These are phyloP conservation scores for Entamoeba invadens DNA, from an alignment of 208 protist genomes.

Conservation along the genomic window DNA sequence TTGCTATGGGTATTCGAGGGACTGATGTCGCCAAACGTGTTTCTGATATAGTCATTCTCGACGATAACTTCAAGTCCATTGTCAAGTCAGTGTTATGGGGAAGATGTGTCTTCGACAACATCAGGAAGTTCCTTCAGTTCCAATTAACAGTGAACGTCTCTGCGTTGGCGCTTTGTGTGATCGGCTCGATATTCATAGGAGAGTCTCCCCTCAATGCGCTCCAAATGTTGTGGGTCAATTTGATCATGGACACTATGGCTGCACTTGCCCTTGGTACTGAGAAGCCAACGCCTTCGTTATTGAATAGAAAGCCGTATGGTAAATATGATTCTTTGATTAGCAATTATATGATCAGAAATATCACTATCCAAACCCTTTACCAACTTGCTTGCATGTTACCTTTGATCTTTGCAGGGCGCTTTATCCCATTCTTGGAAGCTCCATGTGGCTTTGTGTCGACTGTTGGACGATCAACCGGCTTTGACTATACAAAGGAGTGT, in stretches of 20 bases:
- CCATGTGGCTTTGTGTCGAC: not conserved
- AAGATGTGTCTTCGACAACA: conserved; percentile 69
- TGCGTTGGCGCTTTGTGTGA: conserved; percentile 67
- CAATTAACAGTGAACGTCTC: conserved; percentile 88
- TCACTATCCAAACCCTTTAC: not conserved
- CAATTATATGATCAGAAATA: conserved; percentile 19
- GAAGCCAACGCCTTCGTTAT: conserved; percentile 47
- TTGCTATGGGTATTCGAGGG: conserved; percentile 80
- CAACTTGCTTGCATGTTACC: conserved; percentile 6
- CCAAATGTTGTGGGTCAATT: conserved; percentile 88
- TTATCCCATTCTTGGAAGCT: not conserved
- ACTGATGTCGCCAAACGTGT: conserved; percentile 76
- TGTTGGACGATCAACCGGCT: not conserved
- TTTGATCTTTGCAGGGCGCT: not conserved
- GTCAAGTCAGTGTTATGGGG: conserved; percentile 86
- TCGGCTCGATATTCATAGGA: conserved; percentile 41
- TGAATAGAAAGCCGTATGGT: conserved; percentile 13
- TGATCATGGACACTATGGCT: conserved; percentile 97
- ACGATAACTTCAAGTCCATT: conserved; percentile 92
- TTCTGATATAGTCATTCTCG: conserved; percentile 71
- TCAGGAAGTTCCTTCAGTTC: conserved; percentile 36
- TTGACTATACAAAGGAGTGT: not conserved
- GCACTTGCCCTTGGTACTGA: conserved; percentile 84
- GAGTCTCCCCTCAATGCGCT: conserved; percentile 29
- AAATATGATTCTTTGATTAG: conserved; percentile 6